Base-by-base conservation (phyloP, 257 asterid genomes). In the Solanum clarkiae region DNA sequence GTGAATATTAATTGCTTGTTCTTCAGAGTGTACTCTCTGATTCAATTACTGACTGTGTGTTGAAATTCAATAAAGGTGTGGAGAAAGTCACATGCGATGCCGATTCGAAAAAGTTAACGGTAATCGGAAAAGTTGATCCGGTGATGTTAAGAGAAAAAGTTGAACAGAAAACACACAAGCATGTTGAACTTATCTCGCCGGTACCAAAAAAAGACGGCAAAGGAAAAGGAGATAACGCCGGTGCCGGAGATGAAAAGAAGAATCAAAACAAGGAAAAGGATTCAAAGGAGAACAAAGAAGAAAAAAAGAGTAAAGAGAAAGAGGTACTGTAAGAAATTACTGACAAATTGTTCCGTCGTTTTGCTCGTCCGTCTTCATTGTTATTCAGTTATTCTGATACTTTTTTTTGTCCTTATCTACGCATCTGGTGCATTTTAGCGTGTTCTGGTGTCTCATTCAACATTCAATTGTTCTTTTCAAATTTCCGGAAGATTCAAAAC, bases 51-150 rank as follows among this genome's bases (percentile, higher is more conserved):
- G 1, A 55, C 49, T 32, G 29, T 32, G 22, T 60, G 22, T 36
- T 36, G 45, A 32, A 32, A 24, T 17, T 24, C 13, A 49, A 49
- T 8, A 86, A 92, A 53, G 93, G 92, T 55, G 92, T 92, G 84
- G 95, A 91, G 44, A 75, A 86, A 0, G 98, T 92, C 84, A 86
- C 49, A 54, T 69, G 80, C 5, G 91, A 93, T 51, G 89, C 88
- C 6, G 92, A 86, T 55, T 90, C 90, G 2, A 90, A 88, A 80
- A 94, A 88, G 91, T 85, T 94, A 20, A 91, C 94, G 56, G 97
- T 94, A 82, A 87, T 86, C 18, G 98, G 98, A 8, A 91, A 92
- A 82, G 92, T 93, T 17, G 95, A 94, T 88, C 96, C 98, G 89
- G 87, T 55, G 86, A 90, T 90, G 89, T 93, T 95, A 79, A 87